Evolutionary conservation across 345 rosid genomes (phyloP).

Genomic region (Bruguiera gymnorhiza): DNA sequence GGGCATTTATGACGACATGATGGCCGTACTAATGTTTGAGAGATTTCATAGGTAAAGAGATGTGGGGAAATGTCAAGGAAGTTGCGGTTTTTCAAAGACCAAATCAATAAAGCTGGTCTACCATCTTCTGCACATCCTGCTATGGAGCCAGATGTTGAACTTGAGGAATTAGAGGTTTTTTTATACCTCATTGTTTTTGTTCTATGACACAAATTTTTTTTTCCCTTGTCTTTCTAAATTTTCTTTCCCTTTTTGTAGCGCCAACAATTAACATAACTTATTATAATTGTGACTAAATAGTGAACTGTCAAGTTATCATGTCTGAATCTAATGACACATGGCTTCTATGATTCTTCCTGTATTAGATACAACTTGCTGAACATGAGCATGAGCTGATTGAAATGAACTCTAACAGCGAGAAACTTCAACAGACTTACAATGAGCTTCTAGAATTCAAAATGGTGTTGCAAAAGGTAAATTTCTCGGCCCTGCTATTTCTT

Average conservation of each 20-base stretch:
- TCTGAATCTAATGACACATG: neutral
- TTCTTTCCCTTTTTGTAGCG: slow-evolving; percentile 7
- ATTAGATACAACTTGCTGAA: slow-evolving; percentile 78
- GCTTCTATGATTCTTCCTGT: slow-evolving; percentile 24
- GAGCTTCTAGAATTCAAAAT: slow-evolving; percentile 93
- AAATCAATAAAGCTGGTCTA: slow-evolving; percentile 83
- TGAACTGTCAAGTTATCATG: neutral
- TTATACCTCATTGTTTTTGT: slow-evolving; percentile 10
- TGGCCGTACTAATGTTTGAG: slow-evolving; percentile 26
- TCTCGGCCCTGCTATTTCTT: slow-evolving; percentile 12
- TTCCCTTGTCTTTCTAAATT: slow-evolving; percentile 1
- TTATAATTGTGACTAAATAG: neutral
- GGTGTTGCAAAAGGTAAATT: slow-evolving; percentile 77
- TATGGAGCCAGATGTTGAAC: slow-evolving; percentile 68
- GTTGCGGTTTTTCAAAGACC: slow-evolving; percentile 82
- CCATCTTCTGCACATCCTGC: slow-evolving; percentile 55
- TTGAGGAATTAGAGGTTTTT: slow-evolving; percentile 87
- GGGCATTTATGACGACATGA: neutral
- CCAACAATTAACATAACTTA: neutral
- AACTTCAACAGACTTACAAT: slow-evolving; percentile 76
- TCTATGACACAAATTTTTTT: neutral
- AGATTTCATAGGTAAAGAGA: slow-evolving; percentile 65
- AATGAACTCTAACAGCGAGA: slow-evolving; percentile 90
- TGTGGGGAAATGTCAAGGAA: slow-evolving; percentile 98
- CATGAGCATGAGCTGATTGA: slow-evolving; percentile 89